Evolutionary conservation across 805 yeast genomes (phyloP).

Genomic region (Brettanomyces sp.): DNA sequence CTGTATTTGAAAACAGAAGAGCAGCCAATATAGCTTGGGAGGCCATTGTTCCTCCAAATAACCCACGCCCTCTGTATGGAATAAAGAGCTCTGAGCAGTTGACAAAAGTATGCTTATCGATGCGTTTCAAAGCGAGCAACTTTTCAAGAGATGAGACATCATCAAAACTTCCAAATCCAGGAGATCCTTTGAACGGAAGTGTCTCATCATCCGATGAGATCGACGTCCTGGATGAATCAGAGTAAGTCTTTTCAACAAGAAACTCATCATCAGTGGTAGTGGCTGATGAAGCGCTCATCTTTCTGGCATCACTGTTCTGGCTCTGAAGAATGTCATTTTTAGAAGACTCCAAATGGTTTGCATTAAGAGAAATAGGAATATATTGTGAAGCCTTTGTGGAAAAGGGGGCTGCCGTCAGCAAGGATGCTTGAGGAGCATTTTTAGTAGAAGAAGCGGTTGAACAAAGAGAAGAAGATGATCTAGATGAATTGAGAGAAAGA

Average conservation of each 20-base stretch:
- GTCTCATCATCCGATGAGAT: background rate
- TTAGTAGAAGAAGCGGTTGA: background rate
- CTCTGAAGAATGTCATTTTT: too few species aligned
- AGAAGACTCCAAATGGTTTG: background rate
- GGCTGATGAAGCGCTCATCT: too few species aligned
- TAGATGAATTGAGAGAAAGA: background rate
- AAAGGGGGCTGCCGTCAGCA: background rate
- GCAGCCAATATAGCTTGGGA: constrained; percentile 61
- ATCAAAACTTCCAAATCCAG: background rate
- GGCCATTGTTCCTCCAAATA: constrained; percentile 62
- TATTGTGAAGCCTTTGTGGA: background rate
- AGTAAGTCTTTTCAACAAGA: background rate
- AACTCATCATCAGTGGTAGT: background rate
- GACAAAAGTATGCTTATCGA: constrained; percentile 14
- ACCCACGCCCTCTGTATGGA: constrained; percentile 51
- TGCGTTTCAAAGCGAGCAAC: constrained; percentile 14
- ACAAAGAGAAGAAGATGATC: constrained; percentile 1
- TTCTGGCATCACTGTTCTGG: too few species aligned
- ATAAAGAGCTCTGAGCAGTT: constrained; percentile 23
- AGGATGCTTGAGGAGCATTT: background rate
- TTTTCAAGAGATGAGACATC: constrained; percentile 8
- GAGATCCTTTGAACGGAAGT: too few species aligned
- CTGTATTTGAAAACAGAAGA: constrained; percentile 35
- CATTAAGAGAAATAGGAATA: background rate
- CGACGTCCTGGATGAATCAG: background rate